phyloP scores from a whole-genome alignment of 2,329 filamentous ascomycete genomes.

The Bipolaris gigantea region DNA sequence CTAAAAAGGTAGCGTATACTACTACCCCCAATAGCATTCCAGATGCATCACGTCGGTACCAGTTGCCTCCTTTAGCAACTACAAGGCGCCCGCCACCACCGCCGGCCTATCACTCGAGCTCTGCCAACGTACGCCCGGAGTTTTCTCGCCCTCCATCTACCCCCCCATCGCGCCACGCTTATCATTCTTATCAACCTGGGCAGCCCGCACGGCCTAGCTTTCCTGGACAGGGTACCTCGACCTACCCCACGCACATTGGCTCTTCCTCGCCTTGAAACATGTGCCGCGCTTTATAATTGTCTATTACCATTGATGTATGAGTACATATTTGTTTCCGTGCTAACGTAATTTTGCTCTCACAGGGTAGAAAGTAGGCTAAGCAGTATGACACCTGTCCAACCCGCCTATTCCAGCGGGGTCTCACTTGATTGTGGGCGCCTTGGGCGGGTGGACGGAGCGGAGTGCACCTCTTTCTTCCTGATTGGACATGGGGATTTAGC shows the following conservation, averaged over 20 bases:
- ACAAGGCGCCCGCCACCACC: slow-evolving; percentile 13
- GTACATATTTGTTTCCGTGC: slow-evolving; percentile 18
- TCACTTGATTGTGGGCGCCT: background rate
- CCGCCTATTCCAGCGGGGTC: background rate
- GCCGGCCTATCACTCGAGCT: slow-evolving; percentile 16
- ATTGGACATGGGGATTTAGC: slow-evolving; percentile 23
- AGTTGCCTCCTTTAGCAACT: slow-evolving; percentile 23
- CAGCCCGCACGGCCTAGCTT: slow-evolving; percentile 27
- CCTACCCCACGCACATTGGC: slow-evolving; percentile 32
- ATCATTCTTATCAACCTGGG: slow-evolving; percentile 26
- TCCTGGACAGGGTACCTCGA: slow-evolving; percentile 30
- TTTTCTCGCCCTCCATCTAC: slow-evolving; percentile 29
- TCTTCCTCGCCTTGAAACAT: slow-evolving; percentile 30
- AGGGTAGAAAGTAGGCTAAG: slow-evolving; percentile 20
- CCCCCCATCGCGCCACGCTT: slow-evolving; percentile 17
- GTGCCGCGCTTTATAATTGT: slow-evolving; percentile 15
- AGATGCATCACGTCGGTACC: slow-evolving; percentile 36
- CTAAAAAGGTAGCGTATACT: slow-evolving; percentile 48
- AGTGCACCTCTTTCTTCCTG: slow-evolving; percentile 11
- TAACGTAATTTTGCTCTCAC: slow-evolving; percentile 24
- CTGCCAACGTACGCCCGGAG: slow-evolving; percentile 21
- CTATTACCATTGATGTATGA: slow-evolving; percentile 17
- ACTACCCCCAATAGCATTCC: slow-evolving; percentile 42
- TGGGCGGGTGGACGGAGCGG: slow-evolving; percentile 5
- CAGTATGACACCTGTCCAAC: slow-evolving; percentile 4